phyloP scores from a whole-genome alignment of 345 rosid species.

The Leavenworthia alabamica region DNA sequence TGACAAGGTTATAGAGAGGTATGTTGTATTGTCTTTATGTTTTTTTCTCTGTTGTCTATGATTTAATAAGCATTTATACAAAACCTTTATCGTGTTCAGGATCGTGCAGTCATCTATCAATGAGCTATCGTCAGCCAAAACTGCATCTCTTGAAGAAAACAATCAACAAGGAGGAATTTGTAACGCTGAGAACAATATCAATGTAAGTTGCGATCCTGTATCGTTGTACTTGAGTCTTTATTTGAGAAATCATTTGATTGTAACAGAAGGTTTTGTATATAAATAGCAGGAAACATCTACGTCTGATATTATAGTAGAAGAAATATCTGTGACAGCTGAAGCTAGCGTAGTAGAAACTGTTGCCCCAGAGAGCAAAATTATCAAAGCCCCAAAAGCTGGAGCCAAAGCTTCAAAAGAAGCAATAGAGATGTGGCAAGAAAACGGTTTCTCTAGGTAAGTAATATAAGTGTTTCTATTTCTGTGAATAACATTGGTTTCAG shows the following conservation, averaged over 20 bases:
- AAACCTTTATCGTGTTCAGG: conserved; percentile 32
- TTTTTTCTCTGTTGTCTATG: not conserved
- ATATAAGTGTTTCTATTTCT: not conserved
- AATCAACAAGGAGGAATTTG: conserved; percentile 14
- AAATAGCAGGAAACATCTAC: conserved; percentile 41
- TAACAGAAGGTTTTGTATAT: not conserved
- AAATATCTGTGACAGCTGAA: conserved; percentile 36
- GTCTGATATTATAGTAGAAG: conserved; percentile 39
- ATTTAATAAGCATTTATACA: not conserved
- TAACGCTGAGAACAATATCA: conserved; percentile 31
- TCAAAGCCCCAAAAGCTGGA: conserved; percentile 66
- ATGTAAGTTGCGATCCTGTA: conserved; percentile 31
- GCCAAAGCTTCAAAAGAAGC: conserved; percentile 60
- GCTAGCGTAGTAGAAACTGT: conserved; percentile 27
- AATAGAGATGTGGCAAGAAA: conserved; percentile 59
- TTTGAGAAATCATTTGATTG: conserved; percentile 6
- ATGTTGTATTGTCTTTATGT: conserved; percentile 7
- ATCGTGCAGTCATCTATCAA: conserved; percentile 53
- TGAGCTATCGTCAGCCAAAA: conserved; percentile 42
- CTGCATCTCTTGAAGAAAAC: conserved; percentile 16
- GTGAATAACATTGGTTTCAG: not conserved
- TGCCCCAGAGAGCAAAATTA: conserved; percentile 26
- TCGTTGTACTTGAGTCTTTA: not conserved
- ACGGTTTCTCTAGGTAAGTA: conserved; percentile 81
- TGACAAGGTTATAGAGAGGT: conserved; percentile 69